phyloP scores from a whole-genome alignment of 371 early-diverging fungal genomes.

The Rhizopus stolonifer region DNA sequence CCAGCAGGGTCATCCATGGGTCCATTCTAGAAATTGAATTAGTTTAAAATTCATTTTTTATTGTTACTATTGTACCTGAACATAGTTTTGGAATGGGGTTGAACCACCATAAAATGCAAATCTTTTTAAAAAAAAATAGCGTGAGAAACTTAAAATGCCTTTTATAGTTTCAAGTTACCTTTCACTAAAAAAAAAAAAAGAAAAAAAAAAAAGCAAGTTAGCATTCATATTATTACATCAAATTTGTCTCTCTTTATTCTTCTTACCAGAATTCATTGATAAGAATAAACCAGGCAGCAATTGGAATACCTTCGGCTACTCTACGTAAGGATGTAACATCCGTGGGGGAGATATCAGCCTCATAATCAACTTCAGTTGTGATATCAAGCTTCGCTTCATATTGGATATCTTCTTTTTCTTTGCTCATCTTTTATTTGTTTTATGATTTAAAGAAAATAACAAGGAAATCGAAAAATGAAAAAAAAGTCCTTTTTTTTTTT shows the following conservation, averaged over 20 bases:
- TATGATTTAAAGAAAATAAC: no score
- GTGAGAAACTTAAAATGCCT: no score
- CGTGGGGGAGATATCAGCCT: slow-evolving; percentile 5
- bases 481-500: no score
- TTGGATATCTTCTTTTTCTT: slow-evolving; percentile 13
- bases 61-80: slow-evolving; percentile 29
- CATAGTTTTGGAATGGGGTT: slow-evolving; percentile 63
- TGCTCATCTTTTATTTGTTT: no score
- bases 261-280: slow-evolving; percentile 45
- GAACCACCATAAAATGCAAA: slow-evolving; percentile 76
- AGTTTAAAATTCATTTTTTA: no score
- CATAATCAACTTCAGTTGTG: slow-evolving; percentile 19
- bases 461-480: no score
- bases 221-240: not conserved
- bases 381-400: slow-evolving; percentile 22
- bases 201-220: no score
- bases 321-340: slow-evolving; percentile 16
- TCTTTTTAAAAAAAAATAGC: no score
- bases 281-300: slow-evolving; percentile 56
- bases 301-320: slow-evolving; percentile 46
- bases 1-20: slow-evolving; percentile 26
- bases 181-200: slow-evolving; percentile 21
- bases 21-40: slow-evolving; percentile 9
- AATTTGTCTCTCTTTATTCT: not conserved
- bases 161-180: no score